Evolutionary conservation across 2,329 filamentous ascomycete genomes (phyloP).

Genomic region (Stagonosporopsis vannaccii): DNA sequence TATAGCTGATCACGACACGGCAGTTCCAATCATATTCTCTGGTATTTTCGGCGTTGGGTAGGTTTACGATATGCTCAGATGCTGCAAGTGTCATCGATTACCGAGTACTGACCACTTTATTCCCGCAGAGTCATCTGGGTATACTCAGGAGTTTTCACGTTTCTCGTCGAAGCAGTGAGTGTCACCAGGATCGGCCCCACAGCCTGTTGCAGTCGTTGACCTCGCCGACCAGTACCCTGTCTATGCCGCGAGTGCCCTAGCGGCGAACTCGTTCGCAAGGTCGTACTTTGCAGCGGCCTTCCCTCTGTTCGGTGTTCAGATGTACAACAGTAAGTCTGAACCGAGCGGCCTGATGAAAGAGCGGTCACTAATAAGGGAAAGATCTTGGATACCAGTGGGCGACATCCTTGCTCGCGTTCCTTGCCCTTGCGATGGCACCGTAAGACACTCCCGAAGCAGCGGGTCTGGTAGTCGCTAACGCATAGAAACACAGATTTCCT

Average conservation of each 20-base stretch:
- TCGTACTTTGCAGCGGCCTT: conserved; percentile 58
- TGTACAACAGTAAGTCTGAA: conserved; percentile 58
- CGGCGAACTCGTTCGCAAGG: conserved; percentile 59
- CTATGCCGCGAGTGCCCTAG: conserved; percentile 59
- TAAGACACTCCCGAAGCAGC: conserved; percentile 41
- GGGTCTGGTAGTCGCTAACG: conserved; percentile 45
- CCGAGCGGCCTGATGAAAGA: conserved; percentile 42
- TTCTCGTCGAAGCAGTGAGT: conserved; percentile 71
- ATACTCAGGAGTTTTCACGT: conserved; percentile 87
- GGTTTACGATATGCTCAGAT: conserved; percentile 23
- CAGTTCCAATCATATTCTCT: conserved; percentile 60
- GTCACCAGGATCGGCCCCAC: conserved; percentile 32
- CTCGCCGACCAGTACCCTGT: conserved; percentile 53
- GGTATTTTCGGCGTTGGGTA: conserved; percentile 57
- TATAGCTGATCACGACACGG: conserved; percentile 44
- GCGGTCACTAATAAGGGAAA: conserved; percentile 54
- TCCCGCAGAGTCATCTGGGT: conserved; percentile 72
- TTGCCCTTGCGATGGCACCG: conserved; percentile 59
- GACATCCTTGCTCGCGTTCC: conserved; percentile 55
- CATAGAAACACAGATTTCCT: conserved; percentile 47
- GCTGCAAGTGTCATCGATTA: conserved; percentile 30
- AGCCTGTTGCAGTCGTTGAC: conserved; percentile 31
- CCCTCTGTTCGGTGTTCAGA: conserved; percentile 59
- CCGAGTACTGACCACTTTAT: conserved; percentile 40
- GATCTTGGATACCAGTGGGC: conserved; percentile 61